Base-by-base conservation (phyloP, 1,284 basidiomycete species). In the Ganoderma leucocontextum region DNA sequence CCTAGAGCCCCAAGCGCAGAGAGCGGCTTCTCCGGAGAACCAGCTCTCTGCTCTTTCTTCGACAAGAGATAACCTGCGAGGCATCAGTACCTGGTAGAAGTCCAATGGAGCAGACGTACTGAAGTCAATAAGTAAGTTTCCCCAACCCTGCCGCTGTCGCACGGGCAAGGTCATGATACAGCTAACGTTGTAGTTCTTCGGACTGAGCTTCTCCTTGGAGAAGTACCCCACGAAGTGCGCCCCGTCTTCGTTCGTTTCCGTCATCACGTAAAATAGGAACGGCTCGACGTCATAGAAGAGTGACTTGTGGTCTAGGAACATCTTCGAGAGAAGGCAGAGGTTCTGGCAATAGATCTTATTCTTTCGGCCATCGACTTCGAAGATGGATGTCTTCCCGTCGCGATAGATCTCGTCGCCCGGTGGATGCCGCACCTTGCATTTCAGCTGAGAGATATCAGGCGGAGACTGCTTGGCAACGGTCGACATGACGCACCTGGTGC, bases 341-440 rank as follows among this genome's bases (percentile, higher is more conserved):
- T 99, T 99, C 80, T 99, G 98, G 79, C 98, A 99, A 81, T 99
- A 99, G 76, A 99, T 99, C 93, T 99, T 99, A 86, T 98, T 98
- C 84, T 96, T 96, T 73, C 97, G 87, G 57, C 98, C 98, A 79
- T 99, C 98, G 35, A 99, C 97, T 79, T 99, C 98, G 77, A 98
- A 99, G 66, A 99, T 93, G 12, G 95, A 97, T 42, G 99, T 86
- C 57, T 80, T 80, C 39, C 92, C 92, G 78, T 98, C 96, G 53
- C 97, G 88, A 79, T 99, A 99, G 63, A 99, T 99, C 81, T 99
- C 98, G 79, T 99, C 97, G 15, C 98, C 98, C 2, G 98, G 98
- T 2, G 98, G 97, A 85, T 97, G 95, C 66, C 95, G 87, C 67
- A 91, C 87, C 80, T 97, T 98, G 85, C 98, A 99, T 82, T 99